phyloP scores from a whole-genome alignment of 495 filamentous ascomycete species.

The Aspergillus funiculosus region DNA sequence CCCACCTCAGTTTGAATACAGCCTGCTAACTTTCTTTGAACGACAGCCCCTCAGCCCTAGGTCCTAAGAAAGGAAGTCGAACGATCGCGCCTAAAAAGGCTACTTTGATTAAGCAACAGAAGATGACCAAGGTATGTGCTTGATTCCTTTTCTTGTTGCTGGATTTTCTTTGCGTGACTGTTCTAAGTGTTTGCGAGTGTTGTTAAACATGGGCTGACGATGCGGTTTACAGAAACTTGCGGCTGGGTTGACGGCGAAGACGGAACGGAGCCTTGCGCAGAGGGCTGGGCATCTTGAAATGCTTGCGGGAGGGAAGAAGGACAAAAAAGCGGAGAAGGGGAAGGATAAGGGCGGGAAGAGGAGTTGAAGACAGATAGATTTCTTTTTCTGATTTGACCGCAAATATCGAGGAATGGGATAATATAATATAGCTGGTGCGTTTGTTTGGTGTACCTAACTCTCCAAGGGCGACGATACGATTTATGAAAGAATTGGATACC shows the following conservation, averaged over 20 bases:
- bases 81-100: slow-evolving; percentile 67
- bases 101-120: slow-evolving; percentile 51
- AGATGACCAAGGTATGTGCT: slow-evolving; percentile 54
- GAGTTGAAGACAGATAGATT: slow-evolving; percentile 5
- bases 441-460: background rate
- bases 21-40: background rate
- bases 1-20: background rate
- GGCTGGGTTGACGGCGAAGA: slow-evolving; percentile 56
- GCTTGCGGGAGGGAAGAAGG: slow-evolving; percentile 60
- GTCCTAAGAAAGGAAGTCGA: slow-evolving; percentile 51
- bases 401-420: background rate
- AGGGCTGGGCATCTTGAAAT: slow-evolving; percentile 71
- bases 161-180: no score
- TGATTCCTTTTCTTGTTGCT: background rate
- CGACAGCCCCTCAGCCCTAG: slow-evolving; percentile 16
- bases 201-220: background rate
- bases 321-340: slow-evolving; percentile 28
- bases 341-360: slow-evolving; percentile 17
- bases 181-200: no score
- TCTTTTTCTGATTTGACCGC: background rate
- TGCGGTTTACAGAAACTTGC: slow-evolving; percentile 51
- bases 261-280: slow-evolving; percentile 59
- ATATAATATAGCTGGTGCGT: background rate
- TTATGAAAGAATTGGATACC: slow-evolving; percentile 21
- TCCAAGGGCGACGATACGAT: slow-evolving; percentile 10